Percentiles rank a stretch among this genome's conserved stretches.
These are phyloP conservation scores for Clohesyomyces aquaticus DNA, from an alignment of 495 filamentous ascomycete genomes.

Conservation along the genomic window DNA sequence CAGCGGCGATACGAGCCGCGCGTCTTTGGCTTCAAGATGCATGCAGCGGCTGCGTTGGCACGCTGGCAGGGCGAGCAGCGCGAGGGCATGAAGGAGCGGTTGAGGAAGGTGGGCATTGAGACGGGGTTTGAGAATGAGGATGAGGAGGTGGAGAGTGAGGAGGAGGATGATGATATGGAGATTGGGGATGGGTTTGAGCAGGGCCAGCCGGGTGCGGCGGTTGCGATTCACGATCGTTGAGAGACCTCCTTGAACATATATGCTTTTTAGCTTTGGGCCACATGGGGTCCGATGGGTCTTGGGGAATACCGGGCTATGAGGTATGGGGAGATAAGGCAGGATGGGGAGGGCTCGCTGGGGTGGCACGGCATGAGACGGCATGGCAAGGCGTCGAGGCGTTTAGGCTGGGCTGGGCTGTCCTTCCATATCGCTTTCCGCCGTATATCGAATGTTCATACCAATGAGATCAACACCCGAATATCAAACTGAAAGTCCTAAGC, in stretches of 20 bases:
- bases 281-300: no score
- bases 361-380: constrained; percentile 1
- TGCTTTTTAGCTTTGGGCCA: no score
- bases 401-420: neutral
- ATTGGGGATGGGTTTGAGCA: constrained; percentile 34
- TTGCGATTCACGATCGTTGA: neutral
- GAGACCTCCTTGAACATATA: no score
- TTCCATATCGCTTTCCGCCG: no score
- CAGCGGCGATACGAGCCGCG: constrained; percentile 82
- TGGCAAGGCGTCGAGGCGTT: neutral
- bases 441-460: no score
- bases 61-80: constrained; percentile 86
- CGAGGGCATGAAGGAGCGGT: constrained; percentile 74
- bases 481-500: no score
- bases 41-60: constrained; percentile 82
- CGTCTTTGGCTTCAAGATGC: constrained; percentile 93
- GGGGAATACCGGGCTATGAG: neutral
- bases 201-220: neutral
- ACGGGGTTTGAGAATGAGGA: constrained; percentile 63
- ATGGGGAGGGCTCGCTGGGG: no score
- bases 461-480: no score
- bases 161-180: constrained; percentile 50
- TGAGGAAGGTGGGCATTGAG: constrained; percentile 58
- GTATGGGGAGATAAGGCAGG: neutral
- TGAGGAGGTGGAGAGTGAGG: constrained; percentile 50